Evolutionary conservation across 306 rosid species (phyloP).

Genomic region (Lagenaria siceraria): DNA sequence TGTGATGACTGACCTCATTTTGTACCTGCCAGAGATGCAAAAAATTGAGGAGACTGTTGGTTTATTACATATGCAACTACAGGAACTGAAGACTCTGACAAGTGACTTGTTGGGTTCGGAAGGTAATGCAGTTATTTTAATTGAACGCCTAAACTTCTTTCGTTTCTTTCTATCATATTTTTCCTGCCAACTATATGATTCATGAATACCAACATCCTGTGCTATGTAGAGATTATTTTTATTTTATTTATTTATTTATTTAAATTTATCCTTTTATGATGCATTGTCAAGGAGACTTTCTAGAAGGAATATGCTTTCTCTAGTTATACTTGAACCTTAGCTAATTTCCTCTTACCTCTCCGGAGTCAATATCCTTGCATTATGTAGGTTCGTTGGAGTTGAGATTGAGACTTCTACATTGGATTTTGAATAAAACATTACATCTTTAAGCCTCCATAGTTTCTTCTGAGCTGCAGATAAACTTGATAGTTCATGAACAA

Average conservation of each 20-base stretch:
- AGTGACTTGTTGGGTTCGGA: constrained; percentile 50
- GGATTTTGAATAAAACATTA: not conserved
- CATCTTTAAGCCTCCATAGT: no score
- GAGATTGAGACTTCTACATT: not conserved
- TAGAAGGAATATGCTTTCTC: not conserved
- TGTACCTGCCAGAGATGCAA: no score
- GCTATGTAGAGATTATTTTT: no score
- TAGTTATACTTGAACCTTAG: not conserved
- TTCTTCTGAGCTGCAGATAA: no score
- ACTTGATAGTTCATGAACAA: no score
- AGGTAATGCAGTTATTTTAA: constrained; percentile 33
- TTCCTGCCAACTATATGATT: not conserved
- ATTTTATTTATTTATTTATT: no score
- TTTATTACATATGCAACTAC: constrained; percentile 58
- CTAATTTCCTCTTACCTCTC: not conserved
- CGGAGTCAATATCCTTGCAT: not conserved
- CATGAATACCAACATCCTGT: no score
- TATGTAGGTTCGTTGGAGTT: not conserved
- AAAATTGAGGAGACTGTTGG: constrained; percentile 27
- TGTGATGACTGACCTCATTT: no score
- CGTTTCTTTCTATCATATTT: not conserved
- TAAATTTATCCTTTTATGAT: not conserved
- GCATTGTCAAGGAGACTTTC: not conserved
- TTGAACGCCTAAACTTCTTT: not conserved
- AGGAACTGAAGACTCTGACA: constrained; percentile 72